Evolutionary conservation across 169 alveolate genomes (phyloP), one percentile per base, ranked within the genome.

Genomic region (Plasmodium blacklocki): DNA sequence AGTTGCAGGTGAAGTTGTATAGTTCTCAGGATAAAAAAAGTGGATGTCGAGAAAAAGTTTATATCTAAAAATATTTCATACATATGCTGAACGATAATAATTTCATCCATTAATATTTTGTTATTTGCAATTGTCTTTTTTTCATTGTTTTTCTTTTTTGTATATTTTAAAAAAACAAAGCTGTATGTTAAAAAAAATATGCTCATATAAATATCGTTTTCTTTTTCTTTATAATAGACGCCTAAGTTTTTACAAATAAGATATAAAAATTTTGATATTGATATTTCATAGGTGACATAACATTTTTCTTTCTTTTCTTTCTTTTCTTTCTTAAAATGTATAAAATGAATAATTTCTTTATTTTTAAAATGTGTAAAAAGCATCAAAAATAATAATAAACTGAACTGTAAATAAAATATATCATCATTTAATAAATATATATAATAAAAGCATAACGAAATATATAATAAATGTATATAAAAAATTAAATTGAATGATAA

Each of bases 111-210:
- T 47, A 59, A 15, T 58, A 11, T 58, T 52, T 29, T 56, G n/a
- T 49, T 23, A 29, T 49, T 8, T 29, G 18, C 58, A 19, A 43
- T 43, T 3, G 45, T 3, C 52, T 45, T 1, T n/a, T 2, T 14
- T 14, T 1, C 12, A 12, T 15, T 56, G 3, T 21, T 59, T 4
- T 49, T 18, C 58, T 26, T 26, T 11, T 50, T 39, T 6, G 54
- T 45, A 68, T 45, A 70, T 23, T 67, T 59, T 49, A 45, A 21
- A 56, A 83, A 83, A 7, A 83, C 19, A 58, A 39, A 56, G 68
- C 91, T 68, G 64, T 83, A 72, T 6, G 91, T 83, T 32, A 83
- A 72, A 73, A 83, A 83, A 66, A 83, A 83, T 49, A 83, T 14
- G 39, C 74, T 54, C 11, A 63, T 5, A 63, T 68, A 43, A 26